Evolutionary conservation across 257 asterid species (phyloP).

Genomic region (Solanum gracilifrons): DNA sequence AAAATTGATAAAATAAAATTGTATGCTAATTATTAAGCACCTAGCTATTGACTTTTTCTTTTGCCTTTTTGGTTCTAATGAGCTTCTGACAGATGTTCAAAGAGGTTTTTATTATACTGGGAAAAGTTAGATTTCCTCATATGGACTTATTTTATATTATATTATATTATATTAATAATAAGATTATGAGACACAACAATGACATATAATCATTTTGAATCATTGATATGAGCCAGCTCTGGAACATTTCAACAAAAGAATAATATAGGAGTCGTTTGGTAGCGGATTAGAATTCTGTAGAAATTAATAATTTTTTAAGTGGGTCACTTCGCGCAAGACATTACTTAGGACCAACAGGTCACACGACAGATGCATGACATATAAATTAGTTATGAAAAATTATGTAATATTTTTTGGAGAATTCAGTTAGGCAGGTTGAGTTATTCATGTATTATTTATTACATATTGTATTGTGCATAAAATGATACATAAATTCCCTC

Average conservation of each 20-base stretch:
- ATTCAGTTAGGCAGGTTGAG: no score
- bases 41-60: neutral
- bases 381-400: neutral
- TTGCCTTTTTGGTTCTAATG: neutral
- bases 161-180: neutral
- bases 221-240: neutral
- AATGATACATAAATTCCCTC: no score
- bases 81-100: neutral
- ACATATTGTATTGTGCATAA: no score
- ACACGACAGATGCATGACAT: no score
- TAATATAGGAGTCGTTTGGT: no score
- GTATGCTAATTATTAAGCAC: neutral
- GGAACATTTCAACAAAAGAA: neutral
- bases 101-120: neutral
- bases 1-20: neutral
- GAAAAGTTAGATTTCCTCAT: neutral
- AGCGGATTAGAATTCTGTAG: neutral
- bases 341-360: no score
- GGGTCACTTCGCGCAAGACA: no score
- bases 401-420: no score
- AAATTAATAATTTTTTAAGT: no score
- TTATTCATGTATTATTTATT: no score
- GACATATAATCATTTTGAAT: neutral
- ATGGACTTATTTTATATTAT: neutral
- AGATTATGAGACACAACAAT: neutral